Evolutionary conservation across 441 rosid species (phyloP).

Genomic region (Populus hybrid): DNA sequence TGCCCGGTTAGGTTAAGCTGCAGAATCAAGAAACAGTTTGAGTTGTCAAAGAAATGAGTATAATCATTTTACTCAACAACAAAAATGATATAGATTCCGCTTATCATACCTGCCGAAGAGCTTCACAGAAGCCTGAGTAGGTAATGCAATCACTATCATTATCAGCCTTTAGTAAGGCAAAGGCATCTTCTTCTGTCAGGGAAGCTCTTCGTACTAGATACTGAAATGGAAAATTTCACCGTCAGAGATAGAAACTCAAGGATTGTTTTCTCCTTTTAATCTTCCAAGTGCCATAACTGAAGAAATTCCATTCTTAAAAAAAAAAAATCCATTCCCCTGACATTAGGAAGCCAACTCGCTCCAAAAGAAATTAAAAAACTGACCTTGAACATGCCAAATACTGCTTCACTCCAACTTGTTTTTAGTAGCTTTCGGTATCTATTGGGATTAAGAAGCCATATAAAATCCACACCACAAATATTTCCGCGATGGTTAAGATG

Average conservation of each 20-base stretch:
- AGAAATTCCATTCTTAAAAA: neutral
- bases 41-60: neutral
- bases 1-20: constrained; percentile 81
- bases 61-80: neutral
- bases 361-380: constrained; percentile 10
- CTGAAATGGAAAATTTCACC: constrained; percentile 34
- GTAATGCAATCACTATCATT: constrained; percentile 52
- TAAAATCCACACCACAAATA: constrained; percentile 91
- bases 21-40: constrained; percentile 8
- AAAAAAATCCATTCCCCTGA: neutral
- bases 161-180: constrained; percentile 64
- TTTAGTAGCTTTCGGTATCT: constrained; percentile 59
- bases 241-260: constrained; percentile 21
- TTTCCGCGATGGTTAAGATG: constrained; percentile 85
- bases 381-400: constrained; percentile 89
- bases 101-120: constrained; percentile 67
- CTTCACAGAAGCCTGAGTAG: constrained; percentile 66
- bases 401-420: constrained; percentile 88
- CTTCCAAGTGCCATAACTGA: neutral
- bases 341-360: neutral
- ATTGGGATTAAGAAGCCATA: constrained; percentile 93
- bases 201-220: constrained; percentile 59
- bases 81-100: neutral
- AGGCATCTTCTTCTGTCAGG: constrained; percentile 66
- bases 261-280: neutral